phyloP scores from a whole-genome alignment of 352 stramenopile species.

The Globisporangium spinosum region DNA sequence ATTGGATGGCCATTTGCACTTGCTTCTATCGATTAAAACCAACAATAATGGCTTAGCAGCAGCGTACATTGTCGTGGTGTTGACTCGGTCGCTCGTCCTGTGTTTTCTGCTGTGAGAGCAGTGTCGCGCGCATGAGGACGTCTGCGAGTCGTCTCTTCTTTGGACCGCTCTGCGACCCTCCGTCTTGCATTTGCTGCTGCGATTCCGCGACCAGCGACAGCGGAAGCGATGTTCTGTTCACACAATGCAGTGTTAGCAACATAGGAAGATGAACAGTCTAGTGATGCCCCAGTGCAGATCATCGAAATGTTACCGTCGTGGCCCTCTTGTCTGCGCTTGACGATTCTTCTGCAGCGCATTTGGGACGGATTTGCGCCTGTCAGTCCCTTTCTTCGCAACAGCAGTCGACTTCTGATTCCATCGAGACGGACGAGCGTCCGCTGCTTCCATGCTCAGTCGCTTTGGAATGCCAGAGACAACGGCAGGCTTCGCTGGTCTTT shows the following conservation, averaged over 20 bases:
- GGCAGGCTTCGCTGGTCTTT: constrained; percentile 1
- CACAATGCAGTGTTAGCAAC: too few species aligned
- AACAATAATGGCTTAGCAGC: not conserved
- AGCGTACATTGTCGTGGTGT: not conserved
- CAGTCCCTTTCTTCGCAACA: constrained; percentile 26
- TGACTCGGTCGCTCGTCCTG: not conserved
- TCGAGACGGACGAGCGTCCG: constrained; percentile 40
- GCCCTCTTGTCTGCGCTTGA: not conserved
- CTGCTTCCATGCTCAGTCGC: constrained; percentile 43
- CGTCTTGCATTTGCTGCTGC: constrained; percentile 10
- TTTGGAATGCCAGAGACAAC: constrained; percentile 5
- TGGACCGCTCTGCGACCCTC: not conserved
- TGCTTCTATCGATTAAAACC: not conserved
- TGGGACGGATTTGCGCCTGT: constrained; percentile 32
- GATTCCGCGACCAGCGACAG: constrained; percentile 10
- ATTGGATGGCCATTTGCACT: not conserved
- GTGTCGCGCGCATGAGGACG: constrained; percentile 55
- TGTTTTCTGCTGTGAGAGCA: constrained; percentile 44
- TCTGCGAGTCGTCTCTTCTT: constrained; percentile 45
- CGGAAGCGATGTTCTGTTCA: not conserved
- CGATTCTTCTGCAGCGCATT: constrained; percentile 25
- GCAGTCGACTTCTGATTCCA: constrained; percentile 30
- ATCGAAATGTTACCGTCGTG: constrained; percentile 7
- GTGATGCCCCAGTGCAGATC: not conserved
- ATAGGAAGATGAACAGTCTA: too few species aligned